phyloP scores from a whole-genome alignment of 179 eudicot genomes.

The Gypsophila paniculata region DNA sequence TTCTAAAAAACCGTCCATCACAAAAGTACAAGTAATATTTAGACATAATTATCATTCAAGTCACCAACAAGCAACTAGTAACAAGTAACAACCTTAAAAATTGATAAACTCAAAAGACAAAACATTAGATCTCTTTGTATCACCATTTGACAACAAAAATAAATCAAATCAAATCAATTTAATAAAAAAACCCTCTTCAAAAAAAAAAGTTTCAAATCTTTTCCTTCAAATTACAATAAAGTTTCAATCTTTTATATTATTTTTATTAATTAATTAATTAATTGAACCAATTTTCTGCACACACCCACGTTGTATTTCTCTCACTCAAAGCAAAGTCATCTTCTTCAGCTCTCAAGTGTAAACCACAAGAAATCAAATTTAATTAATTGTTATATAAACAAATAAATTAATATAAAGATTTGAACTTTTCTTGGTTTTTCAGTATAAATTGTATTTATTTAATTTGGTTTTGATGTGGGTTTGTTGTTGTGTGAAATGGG shows the following conservation, averaged over 20 bases:
- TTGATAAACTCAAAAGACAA: constrained; percentile 13
- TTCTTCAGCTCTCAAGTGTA: constrained; percentile 35
- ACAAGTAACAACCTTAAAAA: constrained; percentile 5
- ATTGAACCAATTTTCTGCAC: background rate
- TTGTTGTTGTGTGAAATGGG: constrained; percentile 35
- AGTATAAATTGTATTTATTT: constrained; percentile 12
- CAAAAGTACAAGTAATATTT: too few species aligned
- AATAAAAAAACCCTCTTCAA: constrained; percentile 12
- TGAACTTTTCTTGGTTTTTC: constrained; percentile 23
- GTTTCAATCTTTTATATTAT: background rate
- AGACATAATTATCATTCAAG: constrained; percentile 14
- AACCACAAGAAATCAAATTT: constrained; percentile 29
- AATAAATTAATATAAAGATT: background rate
- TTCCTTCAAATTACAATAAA: background rate
- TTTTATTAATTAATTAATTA: too few species aligned
- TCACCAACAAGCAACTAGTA: constrained; percentile 6
- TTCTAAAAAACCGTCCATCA: too few species aligned
- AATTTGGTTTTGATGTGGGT: constrained; percentile 27
- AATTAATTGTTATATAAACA: too few species aligned
- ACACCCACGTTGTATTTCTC: constrained; percentile 37
- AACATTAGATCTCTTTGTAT: constrained; percentile 28
- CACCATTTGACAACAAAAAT: background rate
- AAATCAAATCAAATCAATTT: background rate
- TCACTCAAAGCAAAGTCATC: constrained; percentile 56
- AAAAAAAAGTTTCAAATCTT: background rate